These are phyloP conservation scores for Purshia tridentata DNA, from an alignment of 306 rosid species.

Conservation along the genomic window DNA sequence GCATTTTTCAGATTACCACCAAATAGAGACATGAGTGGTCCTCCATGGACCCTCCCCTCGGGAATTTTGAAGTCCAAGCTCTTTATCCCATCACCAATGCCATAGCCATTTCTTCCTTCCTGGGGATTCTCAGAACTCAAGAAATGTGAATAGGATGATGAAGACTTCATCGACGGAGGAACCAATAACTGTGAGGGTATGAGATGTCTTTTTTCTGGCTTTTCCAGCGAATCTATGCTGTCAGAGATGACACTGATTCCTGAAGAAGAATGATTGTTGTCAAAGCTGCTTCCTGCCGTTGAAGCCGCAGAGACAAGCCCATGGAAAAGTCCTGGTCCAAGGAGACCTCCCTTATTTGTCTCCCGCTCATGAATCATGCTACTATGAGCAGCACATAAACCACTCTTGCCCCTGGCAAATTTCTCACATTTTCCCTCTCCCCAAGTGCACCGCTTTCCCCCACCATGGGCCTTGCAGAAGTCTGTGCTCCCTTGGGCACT, in stretches of 20 bases:
- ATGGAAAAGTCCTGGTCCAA: slow-evolving; percentile 82
- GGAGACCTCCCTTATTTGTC: slow-evolving; percentile 56
- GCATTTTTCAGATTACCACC: slow-evolving; percentile 80
- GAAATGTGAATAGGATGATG: slow-evolving; percentile 37
- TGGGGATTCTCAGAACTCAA: slow-evolving; percentile 44
- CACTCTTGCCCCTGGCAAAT: slow-evolving; percentile 93
- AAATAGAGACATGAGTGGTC: slow-evolving; percentile 71
- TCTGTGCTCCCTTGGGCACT: slow-evolving; percentile 99
- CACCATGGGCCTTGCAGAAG: slow-evolving; percentile 99
- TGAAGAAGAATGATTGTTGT: slow-evolving; percentile 63
- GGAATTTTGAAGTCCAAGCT: slow-evolving; percentile 54
- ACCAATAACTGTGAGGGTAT: slow-evolving; percentile 84
- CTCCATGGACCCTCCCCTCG: slow-evolving; percentile 88
- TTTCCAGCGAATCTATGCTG: slow-evolving; percentile 59
- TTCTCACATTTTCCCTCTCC: slow-evolving; percentile 89
- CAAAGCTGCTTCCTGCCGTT: slow-evolving; percentile 56
- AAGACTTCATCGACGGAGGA: slow-evolving; percentile 56
- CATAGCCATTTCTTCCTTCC: slow-evolving; percentile 36
- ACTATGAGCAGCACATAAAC: slow-evolving; percentile 94
- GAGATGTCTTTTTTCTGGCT: slow-evolving; percentile 43
- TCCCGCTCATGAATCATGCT: slow-evolving; percentile 64
- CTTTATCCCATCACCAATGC: slow-evolving; percentile 27
- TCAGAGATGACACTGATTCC: slow-evolving; percentile 62
- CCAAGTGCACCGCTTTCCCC: slow-evolving; percentile 94
- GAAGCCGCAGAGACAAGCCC: slow-evolving; percentile 75